Conservation (phyloP, 805 yeast genomes). For the Wickerhamomyces strasburgensis region DNA sequence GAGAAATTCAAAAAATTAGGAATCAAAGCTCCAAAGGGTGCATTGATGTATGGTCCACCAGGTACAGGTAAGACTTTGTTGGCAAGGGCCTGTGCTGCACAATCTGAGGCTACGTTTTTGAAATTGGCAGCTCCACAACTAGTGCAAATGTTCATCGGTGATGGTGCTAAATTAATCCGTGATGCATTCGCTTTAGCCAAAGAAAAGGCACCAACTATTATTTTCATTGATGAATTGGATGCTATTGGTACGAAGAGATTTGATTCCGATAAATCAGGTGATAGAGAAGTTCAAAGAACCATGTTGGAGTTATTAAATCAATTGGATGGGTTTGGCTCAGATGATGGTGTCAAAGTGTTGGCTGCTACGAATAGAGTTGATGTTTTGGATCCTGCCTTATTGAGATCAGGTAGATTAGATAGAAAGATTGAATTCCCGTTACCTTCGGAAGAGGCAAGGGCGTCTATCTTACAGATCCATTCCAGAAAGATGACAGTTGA, state of each 20-base stretch:
- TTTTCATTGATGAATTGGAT: conserved; percentile 96
- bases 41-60: conserved; percentile 98
- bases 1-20: conserved; percentile 93
- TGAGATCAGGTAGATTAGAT: conserved; percentile 96
- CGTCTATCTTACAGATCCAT: conserved; percentile 93
- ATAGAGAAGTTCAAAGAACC: conserved; percentile 97
- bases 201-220: conserved; percentile 97
- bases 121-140: conserved; percentile 97
- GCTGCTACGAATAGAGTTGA: conserved; percentile 99
- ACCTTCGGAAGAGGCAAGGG: conserved; percentile 96
- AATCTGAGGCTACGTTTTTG: conserved; percentile 93
- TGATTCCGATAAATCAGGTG: conserved; percentile 96
- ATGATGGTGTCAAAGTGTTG: conserved; percentile 93
- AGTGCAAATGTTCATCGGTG: conserved; percentile 98
- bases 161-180: conserved; percentile 95
- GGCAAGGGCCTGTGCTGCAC: conserved; percentile 99
- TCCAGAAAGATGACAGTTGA: conserved; percentile 95
- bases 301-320: conserved; percentile 97
- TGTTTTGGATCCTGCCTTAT: conserved; percentile 94
- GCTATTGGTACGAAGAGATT: conserved; percentile 98
- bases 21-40: conserved; percentile 97
- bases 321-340: conserved; percentile 96
- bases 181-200: conserved; percentile 97
- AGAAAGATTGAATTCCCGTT: conserved; percentile 97
- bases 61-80: conserved; percentile 97